Evolutionary conservation across 768 basidiomycete species (phyloP), one percentile per base, ranked within the genome.

Genomic region (Lentinus tigrinus): DNA sequence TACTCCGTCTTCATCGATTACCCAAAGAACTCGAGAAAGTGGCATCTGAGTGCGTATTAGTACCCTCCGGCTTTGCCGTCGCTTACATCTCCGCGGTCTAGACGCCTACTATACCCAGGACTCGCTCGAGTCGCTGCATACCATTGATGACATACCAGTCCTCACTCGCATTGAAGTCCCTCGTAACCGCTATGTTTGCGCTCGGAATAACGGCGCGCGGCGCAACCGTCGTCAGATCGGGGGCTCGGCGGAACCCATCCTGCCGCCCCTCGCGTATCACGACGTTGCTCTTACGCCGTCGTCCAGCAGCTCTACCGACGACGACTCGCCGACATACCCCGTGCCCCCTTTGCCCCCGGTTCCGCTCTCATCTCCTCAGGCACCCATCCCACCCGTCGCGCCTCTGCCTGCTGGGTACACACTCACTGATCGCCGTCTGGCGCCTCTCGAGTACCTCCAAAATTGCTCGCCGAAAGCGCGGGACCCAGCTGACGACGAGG

Each of bases 91-190:
- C 36, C 36, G 6, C 4, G 28, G 36, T 50, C 10, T 63, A 92
- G 89, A 90, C 64, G 90, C 90, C 9, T 92, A 92, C 72, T 91
- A 85, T 66, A 88, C 85, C 0, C 78, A 84, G 40, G 84, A 87
- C 28, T 81, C 84, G 0, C 69, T 83, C 31, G 77, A 85, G 51
- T 73, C 75, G 50, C 77, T 92, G 21, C 71, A 67, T 46, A 85
- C 82, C 3, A 78, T 92, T 43, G 80, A 87, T 51, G 82, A 89
- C 49, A 71, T 82, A 42, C 81, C 83, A 13, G 70, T 77, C 42
- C 78, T 92, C 46, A 76, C 79, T 10, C 64, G 68, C 36, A 67
- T 92, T 23, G 67, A 71, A 7, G 84, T 87, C 37, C 89, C 90
- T 0, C 69, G 70, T 4, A 84, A 83, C 19, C 79, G 73, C 54